Base-by-base conservation (phyloP, 2,329 filamentous ascomycete genomes). In the Biscogniauxia sp. region DNA sequence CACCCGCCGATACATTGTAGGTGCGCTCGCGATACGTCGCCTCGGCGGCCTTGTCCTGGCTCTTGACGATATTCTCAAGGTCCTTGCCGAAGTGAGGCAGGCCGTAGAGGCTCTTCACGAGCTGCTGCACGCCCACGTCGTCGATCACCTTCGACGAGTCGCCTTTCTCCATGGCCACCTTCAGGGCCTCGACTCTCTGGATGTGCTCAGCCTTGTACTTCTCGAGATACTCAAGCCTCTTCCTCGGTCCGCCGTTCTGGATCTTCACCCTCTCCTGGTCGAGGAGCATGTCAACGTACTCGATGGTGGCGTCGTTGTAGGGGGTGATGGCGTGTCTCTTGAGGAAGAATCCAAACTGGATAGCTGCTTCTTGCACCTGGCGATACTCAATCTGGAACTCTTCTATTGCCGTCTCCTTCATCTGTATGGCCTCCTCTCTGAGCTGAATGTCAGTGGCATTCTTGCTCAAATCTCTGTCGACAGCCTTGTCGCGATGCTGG, bases 291-390 rank as follows among this genome's bases (percentile, higher is more conserved):
- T 77, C 72, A 3, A 79, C 66, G 60, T 79, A 78, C 13, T 69
- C 75, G 3, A 77, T 55, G 13, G 72, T 76, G 0, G 74, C 74
- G 60, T 80, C 77, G 53, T 79, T 79, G 69, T 76, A 77, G 1
- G 73, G 66, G 1, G 71, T 69, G 55, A 79, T 76, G 19, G 72
- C 73, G 57, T 77, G 64, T 25, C 72, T 68, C 61, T 72, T 74
- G n/a, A 79, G 59, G 58, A 76, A 80, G 20, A 77, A 53, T 17
- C 74, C 70, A 52, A 79, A 79, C 15, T 72, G 66, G 1, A 70
- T 72, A 1, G 75, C 71, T 0, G 76, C 74, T 17, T 74, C 56
- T 55, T 73, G 73, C 17, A 79, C 70, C 23, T 69, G 51, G 8
- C 61, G 54, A 17, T 74, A 70, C 61, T 79, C 76, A 0, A 61